Conservation (phyloP, 495 filamentous ascomycete species). For the Sporormia fimetaria region DNA sequence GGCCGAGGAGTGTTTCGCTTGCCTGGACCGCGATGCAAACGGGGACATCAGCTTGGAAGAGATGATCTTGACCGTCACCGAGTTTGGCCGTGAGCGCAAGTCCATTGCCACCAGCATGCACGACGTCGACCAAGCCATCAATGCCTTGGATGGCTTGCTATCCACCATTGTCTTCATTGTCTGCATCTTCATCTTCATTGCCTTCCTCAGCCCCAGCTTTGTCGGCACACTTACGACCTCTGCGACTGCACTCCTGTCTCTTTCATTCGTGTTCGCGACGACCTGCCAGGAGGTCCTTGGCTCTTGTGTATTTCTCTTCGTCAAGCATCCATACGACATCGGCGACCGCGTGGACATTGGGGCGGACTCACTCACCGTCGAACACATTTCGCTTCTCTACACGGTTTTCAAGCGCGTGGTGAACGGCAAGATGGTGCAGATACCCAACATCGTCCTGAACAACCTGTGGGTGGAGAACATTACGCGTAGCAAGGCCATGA, state of each 20-base stretch:
- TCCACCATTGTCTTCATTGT: conserved; percentile 67
- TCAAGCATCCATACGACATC: conserved; percentile 91
- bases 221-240: conserved; percentile 84
- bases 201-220: conserved; percentile 75
- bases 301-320: conserved; percentile 94
- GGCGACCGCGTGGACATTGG: conserved; percentile 85
- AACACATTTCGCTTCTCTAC: conserved; percentile 89
- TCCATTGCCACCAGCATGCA: conserved; percentile 85
- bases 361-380: conserved; percentile 63
- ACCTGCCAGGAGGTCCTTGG: conserved; percentile 90
- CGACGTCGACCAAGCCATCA: conserved; percentile 90
- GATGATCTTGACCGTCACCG: conserved; percentile 79
- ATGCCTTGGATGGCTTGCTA: conserved; percentile 77
- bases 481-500: conserved; percentile 80
- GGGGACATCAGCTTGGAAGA: conserved; percentile 91
- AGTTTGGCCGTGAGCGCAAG: conserved; percentile 71
- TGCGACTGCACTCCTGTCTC: conserved; percentile 82
- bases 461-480: conserved; percentile 88
- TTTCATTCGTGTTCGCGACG: conserved; percentile 87
- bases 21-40: conserved; percentile 77
- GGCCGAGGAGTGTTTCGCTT: conserved; percentile 69
- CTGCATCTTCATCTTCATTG: conserved; percentile 76
- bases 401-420: conserved; percentile 81
- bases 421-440: conserved; percentile 73
- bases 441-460: conserved; percentile 86